phyloP scores from a whole-genome alignment of 345 rosid genomes.

The Nasturtium officinale region DNA sequence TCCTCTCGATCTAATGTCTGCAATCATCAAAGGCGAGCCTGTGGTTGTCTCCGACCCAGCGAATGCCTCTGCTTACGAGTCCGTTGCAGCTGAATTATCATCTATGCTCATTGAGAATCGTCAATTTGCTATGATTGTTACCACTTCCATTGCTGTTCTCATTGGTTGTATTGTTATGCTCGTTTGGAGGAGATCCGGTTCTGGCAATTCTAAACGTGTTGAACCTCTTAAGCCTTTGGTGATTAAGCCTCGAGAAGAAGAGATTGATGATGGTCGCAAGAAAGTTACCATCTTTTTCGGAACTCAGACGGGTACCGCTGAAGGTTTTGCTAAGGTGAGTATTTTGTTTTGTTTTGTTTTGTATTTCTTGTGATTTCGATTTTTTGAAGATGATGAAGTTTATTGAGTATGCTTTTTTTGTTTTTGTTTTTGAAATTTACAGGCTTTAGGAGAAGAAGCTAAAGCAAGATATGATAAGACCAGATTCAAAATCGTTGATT shows the following conservation, averaged over 20 bases:
- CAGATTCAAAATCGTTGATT: slow-evolving; percentile 72
- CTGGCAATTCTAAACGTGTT: slow-evolving; percentile 47
- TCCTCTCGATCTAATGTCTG: slow-evolving; percentile 81
- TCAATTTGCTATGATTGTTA: slow-evolving; percentile 68
- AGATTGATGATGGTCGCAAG: slow-evolving; percentile 72
- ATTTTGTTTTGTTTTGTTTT: not conserved
- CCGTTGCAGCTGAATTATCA: slow-evolving; percentile 53
- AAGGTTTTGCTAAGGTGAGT: slow-evolving; percentile 90
- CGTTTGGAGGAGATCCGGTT: slow-evolving; percentile 71
- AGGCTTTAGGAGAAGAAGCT: slow-evolving; percentile 85
- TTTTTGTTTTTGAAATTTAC: not conserved
- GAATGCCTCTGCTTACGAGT: slow-evolving; percentile 58
- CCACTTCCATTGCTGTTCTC: slow-evolving; percentile 88
- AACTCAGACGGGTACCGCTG: slow-evolving; percentile 96
- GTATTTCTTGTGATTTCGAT: not conserved
- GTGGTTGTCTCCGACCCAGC: slow-evolving; percentile 53
- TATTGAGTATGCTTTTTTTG: not conserved
- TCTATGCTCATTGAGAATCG: slow-evolving; percentile 69
- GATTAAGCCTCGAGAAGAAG: slow-evolving; percentile 58
- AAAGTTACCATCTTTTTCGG: slow-evolving; percentile 87
- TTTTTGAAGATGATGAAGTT: not conserved
- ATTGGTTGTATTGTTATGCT: slow-evolving; percentile 85
- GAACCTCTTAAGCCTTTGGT: slow-evolving; percentile 63
- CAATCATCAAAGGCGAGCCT: slow-evolving; percentile 69
- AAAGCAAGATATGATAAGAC: slow-evolving; percentile 85